Evolutionary conservation across 495 filamentous ascomycete genomes (phyloP).

Genomic region (Darksidea phi): DNA sequence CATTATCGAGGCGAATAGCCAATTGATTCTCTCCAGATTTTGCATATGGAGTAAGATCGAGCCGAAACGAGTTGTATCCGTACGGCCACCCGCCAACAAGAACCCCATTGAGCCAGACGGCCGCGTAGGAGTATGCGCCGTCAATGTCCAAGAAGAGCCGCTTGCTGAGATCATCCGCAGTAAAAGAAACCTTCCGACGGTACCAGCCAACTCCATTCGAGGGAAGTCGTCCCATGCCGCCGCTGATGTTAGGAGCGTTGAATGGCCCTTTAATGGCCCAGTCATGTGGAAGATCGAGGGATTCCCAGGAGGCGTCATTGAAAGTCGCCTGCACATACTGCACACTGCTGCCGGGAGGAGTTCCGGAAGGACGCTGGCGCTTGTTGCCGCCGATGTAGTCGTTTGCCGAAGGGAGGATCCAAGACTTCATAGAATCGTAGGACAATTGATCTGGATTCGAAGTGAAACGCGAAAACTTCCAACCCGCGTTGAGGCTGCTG

Average conservation of each 20-base stretch:
- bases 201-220: too few relatives aligned
- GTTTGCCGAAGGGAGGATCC: constrained; percentile 47
- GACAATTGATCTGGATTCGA: constrained; percentile 41
- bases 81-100: too few relatives aligned
- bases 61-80: too few relatives aligned
- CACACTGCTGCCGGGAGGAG: constrained; percentile 29
- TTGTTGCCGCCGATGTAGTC: constrained; percentile 44
- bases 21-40: constrained; percentile 45
- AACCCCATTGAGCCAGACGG: too few relatives aligned
- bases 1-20: constrained; percentile 52
- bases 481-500: constrained; percentile 39
- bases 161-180: too few relatives aligned
- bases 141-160: too few relatives aligned
- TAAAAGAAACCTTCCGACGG: too few relatives aligned
- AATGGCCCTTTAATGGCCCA: constrained; percentile 48
- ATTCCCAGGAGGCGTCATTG: constrained; percentile 45
- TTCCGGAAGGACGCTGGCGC: constrained; percentile 39
- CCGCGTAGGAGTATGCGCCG: too few relatives aligned
- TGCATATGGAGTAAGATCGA: constrained; percentile 50
- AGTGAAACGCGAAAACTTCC: constrained; percentile 43
- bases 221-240: too few relatives aligned
- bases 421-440: constrained; percentile 42
- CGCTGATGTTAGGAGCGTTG: too few relatives aligned
- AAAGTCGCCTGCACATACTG: constrained; percentile 42
- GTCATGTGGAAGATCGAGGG: constrained; percentile 48